Base-by-base conservation (phyloP, 1,284 basidiomycete species). In the Lignosus rhinocerotis region DNA sequence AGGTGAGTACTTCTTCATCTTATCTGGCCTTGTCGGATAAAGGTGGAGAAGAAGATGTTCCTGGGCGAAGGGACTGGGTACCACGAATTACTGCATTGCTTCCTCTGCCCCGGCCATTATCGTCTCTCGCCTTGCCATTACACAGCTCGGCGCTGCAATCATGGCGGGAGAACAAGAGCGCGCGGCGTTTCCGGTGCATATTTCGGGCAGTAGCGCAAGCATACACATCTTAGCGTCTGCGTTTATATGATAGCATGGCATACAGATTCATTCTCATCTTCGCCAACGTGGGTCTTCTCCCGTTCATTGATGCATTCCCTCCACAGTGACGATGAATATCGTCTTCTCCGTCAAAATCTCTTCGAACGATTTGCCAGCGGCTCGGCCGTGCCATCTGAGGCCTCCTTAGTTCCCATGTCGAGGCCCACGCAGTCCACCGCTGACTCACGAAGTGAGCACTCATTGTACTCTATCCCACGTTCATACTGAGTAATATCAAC, bases 321-420 rank as follows among this genome's bases (percentile, higher is more conserved):
- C 16, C 58, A n/a, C 67, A 91, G 88, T 68, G 87, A 90, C 68
- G 88, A 91, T 65, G 89, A 90, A 69, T 91, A 91, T 69, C 85
- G 89, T 53, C 72, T 90, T 44, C 78, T 92, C 9, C 84, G 89
- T 38, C 87, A 90, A 70, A 88, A 85, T 67, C 74, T 92, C 44
- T 92, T 92, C 62, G 87, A 91, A 67, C 82, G 88, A 55, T 83
- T 89, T 63, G 79, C 87, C 16, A 81, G 76, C 59, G 80, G 75
- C 61, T 76, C 82, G 32, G 66, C 76, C 7, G 76, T 88, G 17
- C 87, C 88, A 17, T 75, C 78, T 44, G 88, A 91, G 70, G 68
- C 71, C 12, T 77, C 87, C 21, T 68, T 89, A 43, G 83, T 90
- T 48, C 85, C 86, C 43, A 76, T 72, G 50, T 64, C 75, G 64